Evolutionary conservation across 345 rosid genomes (phyloP).

Genomic region (Eucalyptus regnans): DNA sequence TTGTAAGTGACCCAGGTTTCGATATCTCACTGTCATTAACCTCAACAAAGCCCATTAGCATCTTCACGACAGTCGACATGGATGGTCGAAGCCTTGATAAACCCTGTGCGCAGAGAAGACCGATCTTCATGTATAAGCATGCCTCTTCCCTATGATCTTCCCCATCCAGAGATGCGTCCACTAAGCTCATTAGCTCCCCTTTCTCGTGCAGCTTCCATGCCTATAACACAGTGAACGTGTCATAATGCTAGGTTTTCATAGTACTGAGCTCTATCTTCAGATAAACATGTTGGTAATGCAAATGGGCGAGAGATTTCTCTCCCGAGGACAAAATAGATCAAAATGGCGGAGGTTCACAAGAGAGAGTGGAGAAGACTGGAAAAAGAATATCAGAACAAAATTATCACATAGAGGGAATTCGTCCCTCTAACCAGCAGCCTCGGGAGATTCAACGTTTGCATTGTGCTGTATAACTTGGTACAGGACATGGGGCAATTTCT

Average conservation of each 20-base stretch:
- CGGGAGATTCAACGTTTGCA: not conserved
- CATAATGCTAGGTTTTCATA: not conserved
- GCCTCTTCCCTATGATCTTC: conserved; percentile 33
- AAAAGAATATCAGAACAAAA: not conserved
- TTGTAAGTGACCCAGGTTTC: conserved; percentile 34
- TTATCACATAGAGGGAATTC: not conserved
- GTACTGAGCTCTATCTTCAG: not conserved
- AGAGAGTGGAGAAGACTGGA: not conserved
- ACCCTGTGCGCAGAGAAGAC: conserved; percentile 55
- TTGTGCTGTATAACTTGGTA: not conserved
- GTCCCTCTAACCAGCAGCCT: not conserved
- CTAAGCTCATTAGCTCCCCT: conserved; percentile 19
- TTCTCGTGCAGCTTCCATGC: conserved; percentile 27
- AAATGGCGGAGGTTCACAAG: not conserved
- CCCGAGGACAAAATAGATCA: not conserved
- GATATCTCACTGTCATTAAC: conserved; percentile 18
- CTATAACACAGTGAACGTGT: conserved; percentile 1
- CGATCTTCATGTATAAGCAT: conserved; percentile 30
- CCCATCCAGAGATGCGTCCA: conserved; percentile 21
- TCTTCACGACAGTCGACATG: conserved; percentile 33
- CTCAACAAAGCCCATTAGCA: conserved; percentile 27
- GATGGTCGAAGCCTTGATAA: conserved; percentile 38
- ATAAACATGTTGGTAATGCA: not conserved
- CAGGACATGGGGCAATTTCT: not conserved
- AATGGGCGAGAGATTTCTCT: not conserved